Conservation (phyloP, 1,139 yeast species). For the Wickerhamiella pararugosa region DNA sequence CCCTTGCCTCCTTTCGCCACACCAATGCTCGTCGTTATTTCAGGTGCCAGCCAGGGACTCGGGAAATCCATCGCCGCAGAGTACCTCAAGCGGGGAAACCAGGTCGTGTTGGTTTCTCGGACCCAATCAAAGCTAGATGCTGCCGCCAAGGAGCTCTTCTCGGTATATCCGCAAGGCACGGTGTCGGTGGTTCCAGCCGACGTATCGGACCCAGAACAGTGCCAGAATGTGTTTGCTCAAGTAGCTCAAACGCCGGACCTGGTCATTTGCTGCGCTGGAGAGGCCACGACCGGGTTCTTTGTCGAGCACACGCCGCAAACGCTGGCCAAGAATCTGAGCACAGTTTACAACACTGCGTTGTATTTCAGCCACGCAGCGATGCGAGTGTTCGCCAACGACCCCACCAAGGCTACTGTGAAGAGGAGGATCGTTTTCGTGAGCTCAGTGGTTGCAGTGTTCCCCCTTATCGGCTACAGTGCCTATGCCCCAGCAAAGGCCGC, state of each 20-base stretch:
- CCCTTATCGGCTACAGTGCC: conserved; percentile 81
- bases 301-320: conserved; percentile 47
- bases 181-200: conserved; percentile 48
- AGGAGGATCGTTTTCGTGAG: conserved; percentile 66
- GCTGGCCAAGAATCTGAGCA: conserved; percentile 43
- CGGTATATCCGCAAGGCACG: conserved; percentile 8
- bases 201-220: conserved; percentile 40
- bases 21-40: conserved; percentile 46
- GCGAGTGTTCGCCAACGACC: conserved; percentile 29
- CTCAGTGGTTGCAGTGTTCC: conserved; percentile 67
- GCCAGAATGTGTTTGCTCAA: conserved; percentile 31
- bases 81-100: conserved; percentile 41
- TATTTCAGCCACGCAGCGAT: conserved; percentile 48
- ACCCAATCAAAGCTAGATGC: conserved; percentile 40
- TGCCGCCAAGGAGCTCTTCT: conserved; percentile 33
- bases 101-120: conserved; percentile 63
- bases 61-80: conserved; percentile 66
- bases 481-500: conserved; percentile 89
- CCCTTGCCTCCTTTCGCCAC: background rate
- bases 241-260: conserved; percentile 39
- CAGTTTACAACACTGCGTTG: conserved; percentile 61
- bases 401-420: conserved; percentile 11
- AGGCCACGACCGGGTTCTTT: conserved; percentile 67
- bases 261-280: conserved; percentile 79
- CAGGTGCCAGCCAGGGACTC: conserved; percentile 94